Evolutionary conservation across 495 filamentous ascomycete species (phyloP).

Genomic region (Aspergillus olivimuriae): DNA sequence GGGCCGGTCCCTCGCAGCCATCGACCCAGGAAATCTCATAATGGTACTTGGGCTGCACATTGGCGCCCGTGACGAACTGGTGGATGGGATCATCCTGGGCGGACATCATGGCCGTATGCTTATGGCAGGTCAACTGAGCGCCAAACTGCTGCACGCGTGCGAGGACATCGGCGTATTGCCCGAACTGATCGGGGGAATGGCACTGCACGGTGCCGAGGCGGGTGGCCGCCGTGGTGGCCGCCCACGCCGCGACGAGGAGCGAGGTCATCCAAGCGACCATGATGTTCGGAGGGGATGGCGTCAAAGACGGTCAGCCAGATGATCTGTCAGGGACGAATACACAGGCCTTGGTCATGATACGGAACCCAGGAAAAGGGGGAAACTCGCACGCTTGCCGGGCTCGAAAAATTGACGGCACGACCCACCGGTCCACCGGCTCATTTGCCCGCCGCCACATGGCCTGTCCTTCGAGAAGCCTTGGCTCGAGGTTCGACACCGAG

Average conservation of each 20-base stretch:
- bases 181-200: not conserved
- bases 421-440: too few relatives aligned
- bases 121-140: not conserved
- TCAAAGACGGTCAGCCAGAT: too few relatives aligned
- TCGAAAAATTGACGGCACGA: too few relatives aligned
- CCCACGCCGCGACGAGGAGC: not conserved
- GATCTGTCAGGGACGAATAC: too few relatives aligned
- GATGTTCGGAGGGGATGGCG: too few relatives aligned
- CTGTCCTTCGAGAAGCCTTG: too few relatives aligned
- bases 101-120: not conserved
- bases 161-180: not conserved
- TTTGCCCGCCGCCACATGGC: too few relatives aligned
- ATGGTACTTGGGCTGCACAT: not conserved
- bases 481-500: too few relatives aligned
- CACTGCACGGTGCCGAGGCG: not conserved
- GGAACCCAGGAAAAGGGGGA: too few relatives aligned
- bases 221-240: not conserved
- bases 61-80: not conserved
- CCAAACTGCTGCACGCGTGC: not conserved
- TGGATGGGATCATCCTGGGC: not conserved
- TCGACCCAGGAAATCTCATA: not conserved
- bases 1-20: not conserved
- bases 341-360: too few relatives aligned
- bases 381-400: too few relatives aligned
- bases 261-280: not conserved